A percentile compares a stretch with the other conserved stretches of the same genome.
Evolutionary conservation across 345 rosid genomes (phyloP).

Genomic region (Brassica juncea): DNA sequence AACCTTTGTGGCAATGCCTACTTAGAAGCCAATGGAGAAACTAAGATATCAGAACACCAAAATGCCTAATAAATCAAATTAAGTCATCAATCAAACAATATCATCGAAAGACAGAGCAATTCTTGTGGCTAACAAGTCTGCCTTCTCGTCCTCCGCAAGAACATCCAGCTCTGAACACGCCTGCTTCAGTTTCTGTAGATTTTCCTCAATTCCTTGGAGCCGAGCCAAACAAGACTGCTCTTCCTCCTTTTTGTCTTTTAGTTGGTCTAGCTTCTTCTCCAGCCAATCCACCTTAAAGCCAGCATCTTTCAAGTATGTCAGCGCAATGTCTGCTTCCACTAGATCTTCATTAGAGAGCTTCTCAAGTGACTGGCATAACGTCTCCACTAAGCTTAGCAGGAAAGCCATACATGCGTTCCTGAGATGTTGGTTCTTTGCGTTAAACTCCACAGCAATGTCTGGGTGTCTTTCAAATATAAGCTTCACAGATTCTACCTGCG

Average conservation of each 20-base stretch:
- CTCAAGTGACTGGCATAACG: not conserved
- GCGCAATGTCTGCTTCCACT: not conserved
- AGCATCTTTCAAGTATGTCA: not conserved
- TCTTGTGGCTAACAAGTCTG: not conserved
- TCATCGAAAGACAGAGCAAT: not conserved
- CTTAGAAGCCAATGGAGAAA: no score
- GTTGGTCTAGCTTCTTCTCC: constrained; percentile 13
- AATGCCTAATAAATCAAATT: not conserved
- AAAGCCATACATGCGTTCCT: not conserved
- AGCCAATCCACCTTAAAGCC: constrained; percentile 29
- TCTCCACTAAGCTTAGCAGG: constrained; percentile 6
- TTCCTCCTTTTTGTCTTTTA: not conserved
- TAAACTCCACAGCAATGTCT: constrained; percentile 7
- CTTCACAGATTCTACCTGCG: constrained; percentile 1
- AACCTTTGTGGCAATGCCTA: no score
- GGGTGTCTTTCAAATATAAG: constrained; percentile 22
- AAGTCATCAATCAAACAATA: not conserved
- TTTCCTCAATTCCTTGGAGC: not conserved
- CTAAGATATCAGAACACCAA: not conserved
- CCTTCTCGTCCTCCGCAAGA: not conserved
- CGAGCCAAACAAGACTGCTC: not conserved
- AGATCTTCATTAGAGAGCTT: constrained; percentile 10
- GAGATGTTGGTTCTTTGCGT: constrained; percentile 12
- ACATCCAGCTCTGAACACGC: not conserved
- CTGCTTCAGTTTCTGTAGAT: not conserved